Conservation (phyloP, 73 alveolate species). For the Paramecium caudatum region DNA sequence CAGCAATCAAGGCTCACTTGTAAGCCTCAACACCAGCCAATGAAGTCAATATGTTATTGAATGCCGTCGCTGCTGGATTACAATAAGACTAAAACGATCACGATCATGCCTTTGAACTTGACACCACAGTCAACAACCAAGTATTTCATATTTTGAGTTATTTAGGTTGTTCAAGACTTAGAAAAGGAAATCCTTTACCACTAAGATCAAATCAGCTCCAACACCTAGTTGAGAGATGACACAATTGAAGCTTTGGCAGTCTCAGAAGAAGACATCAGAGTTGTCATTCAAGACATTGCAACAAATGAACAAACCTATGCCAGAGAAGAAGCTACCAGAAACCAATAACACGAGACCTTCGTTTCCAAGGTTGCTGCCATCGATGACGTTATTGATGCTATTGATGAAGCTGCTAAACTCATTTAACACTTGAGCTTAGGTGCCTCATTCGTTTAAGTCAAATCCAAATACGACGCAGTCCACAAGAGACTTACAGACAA, state of each 20-base stretch:
- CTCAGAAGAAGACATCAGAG: constrained; percentile 65
- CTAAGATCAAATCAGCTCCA: neutral
- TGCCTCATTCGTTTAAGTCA: constrained; percentile 74
- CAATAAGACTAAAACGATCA: constrained; percentile 45
- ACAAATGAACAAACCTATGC: constrained; percentile 60
- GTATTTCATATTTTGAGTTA: neutral
- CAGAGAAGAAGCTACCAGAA: constrained; percentile 69
- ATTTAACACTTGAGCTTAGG: constrained; percentile 73
- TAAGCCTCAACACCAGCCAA: constrained; percentile 70
- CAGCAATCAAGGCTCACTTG: constrained; percentile 70
- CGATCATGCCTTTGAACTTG: constrained; percentile 38
- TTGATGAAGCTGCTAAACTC: constrained; percentile 76
- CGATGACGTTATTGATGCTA: constrained; percentile 74
- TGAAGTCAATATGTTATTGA: constrained; percentile 52
- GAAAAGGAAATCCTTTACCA: constrained; percentile 58
- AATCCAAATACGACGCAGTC: constrained; percentile 71
- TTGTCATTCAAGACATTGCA: constrained; percentile 42
- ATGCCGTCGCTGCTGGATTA: constrained; percentile 68
- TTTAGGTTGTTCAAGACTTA: constrained; percentile 20
- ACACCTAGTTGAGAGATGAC: constrained; percentile 67
- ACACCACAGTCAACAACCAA: neutral
- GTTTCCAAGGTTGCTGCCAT: constrained; percentile 65
- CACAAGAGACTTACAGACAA: constrained; percentile 68
- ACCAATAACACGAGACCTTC: constrained; percentile 50
- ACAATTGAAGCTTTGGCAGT: constrained; percentile 61